Evolutionary conservation across 306 rosid genomes (phyloP), one percentile per base, ranked within the genome.

Genomic region (Sechiopsis laciniata): DNA sequence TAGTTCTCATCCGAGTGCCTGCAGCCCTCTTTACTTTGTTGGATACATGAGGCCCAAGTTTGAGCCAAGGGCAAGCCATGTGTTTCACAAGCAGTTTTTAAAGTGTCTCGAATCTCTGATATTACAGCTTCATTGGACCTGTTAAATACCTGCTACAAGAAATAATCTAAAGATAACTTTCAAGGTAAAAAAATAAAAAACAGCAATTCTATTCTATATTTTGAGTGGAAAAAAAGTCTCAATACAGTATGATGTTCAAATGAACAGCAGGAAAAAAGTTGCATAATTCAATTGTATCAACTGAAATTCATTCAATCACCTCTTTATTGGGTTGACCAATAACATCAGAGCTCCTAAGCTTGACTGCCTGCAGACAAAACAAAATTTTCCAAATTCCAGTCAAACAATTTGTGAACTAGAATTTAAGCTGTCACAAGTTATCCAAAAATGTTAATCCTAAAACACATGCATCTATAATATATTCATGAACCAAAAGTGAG

Each of bases 31-130:
- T 87, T 95, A 50, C 85, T 88, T 78, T 88, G 96, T 78, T 86
- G 91, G 55, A 83, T 73, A 82, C 99, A 94, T 9, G 88, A 79
- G 14, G 85, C 82, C 99, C 99, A 95, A 55, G 97, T 88, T 82
- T 95, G 99, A 54, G 95, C 99, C 69, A 95, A 85, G 53, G 97
- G 97, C 74, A 95, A 87, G 53, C 82, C 86, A 78, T 95, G 89
- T 46, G 85, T 85, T 81, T 88, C 87, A 46, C 99, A 95, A 55
- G 99, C 99, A 24, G 85, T 78, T 85, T 85, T 85, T 74, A 91
- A 77, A 57, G 87, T 84, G 79, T 82, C 86, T 74, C 55, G 88
- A 80, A 95, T 91, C 90, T 95, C 97, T 0, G 88, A 85, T 73
- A 95, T 69, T 64, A 85, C 90, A 73, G 95, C 87, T 60, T 84